Evolutionary conservation across 495 filamentous ascomycete species (phyloP).

Genomic region (Pseudomonodictys pantanalensis): DNA sequence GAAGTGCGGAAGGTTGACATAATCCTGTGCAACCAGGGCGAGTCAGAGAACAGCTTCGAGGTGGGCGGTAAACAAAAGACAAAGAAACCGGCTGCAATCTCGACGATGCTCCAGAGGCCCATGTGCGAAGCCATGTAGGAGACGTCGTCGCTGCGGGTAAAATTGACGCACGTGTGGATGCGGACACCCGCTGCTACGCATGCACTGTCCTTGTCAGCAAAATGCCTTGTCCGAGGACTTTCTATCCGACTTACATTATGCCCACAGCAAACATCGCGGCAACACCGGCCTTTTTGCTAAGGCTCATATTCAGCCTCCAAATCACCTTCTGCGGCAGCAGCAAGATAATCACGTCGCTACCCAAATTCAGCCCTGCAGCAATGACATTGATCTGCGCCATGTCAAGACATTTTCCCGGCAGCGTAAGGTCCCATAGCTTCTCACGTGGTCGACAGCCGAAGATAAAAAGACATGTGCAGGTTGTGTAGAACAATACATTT

Average conservation of each 20-base stretch:
- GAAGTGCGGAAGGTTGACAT: background rate
- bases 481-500: constrained; percentile 7
- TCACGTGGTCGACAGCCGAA: constrained; percentile 4
- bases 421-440: constrained; percentile 5
- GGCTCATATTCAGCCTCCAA: constrained; percentile 6
- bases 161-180: background rate
- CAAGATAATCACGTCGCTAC: constrained; percentile 2
- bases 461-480: background rate
- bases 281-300: background rate
- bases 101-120: background rate
- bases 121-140: background rate
- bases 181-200: background rate
- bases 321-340: constrained; percentile 16
- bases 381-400: background rate
- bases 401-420: background rate
- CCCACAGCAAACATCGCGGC: constrained; percentile 1
- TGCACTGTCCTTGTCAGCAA: too few relatives aligned
- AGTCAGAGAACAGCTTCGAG: background rate
- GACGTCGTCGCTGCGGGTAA: background rate
- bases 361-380: background rate
- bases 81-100: background rate
- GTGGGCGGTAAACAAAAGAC: background rate
- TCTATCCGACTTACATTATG: constrained; percentile 10
- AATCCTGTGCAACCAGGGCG: background rate
- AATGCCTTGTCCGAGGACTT: too few relatives aligned